Percentiles rank a stretch among this genome's conserved stretches.
These are phyloP conservation scores for Lasiodiplodia theobromae DNA, from an alignment of 2,329 filamentous ascomycete genomes.

Conservation along the genomic window DNA sequence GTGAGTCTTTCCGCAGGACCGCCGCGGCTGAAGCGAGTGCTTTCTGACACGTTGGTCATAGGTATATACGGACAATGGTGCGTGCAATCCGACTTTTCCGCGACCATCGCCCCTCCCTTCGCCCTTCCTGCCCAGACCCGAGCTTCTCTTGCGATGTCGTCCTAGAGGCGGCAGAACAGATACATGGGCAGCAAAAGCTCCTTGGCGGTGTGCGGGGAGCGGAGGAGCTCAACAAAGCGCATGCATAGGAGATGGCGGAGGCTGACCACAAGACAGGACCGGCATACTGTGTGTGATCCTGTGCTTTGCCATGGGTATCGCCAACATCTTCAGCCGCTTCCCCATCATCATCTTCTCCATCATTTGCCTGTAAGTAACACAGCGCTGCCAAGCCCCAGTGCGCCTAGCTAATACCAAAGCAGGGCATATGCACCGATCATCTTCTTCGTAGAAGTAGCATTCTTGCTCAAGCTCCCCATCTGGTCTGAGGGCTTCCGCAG, in stretches of 20 bases:
- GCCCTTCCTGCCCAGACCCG: background rate
- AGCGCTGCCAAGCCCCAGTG: background rate
- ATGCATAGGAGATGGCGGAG: background rate
- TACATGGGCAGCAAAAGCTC: background rate
- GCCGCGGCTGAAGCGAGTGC: slow-evolving; percentile 31
- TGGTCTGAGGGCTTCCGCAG: slow-evolving; percentile 88
- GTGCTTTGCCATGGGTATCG: slow-evolving; percentile 71
- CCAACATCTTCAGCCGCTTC: slow-evolving; percentile 70
- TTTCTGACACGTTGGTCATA: slow-evolving; percentile 48
- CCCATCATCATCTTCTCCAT: slow-evolving; percentile 66
- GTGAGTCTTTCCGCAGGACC: slow-evolving; percentile 51
- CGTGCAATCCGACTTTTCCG: slow-evolving; percentile 41
- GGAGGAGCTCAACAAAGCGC: background rate
- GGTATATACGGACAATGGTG: slow-evolving; percentile 75
- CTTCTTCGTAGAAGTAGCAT: slow-evolving; percentile 75
- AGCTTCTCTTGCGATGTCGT: background rate
- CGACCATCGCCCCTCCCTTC: slow-evolving; percentile 10
- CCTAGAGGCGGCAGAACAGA: background rate
- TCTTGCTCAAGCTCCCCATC: slow-evolving; percentile 96
- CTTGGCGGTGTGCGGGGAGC: background rate
- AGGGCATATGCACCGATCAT: slow-evolving; percentile 58
- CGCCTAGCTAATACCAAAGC: slow-evolving; percentile 23
- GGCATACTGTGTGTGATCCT: slow-evolving; percentile 69
- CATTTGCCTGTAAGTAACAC: slow-evolving; percentile 54
- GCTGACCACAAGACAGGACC: slow-evolving; percentile 49